These are phyloP conservation scores for Candida insectalens DNA, from an alignment of 805 yeast species.

Conservation along the genomic window DNA sequence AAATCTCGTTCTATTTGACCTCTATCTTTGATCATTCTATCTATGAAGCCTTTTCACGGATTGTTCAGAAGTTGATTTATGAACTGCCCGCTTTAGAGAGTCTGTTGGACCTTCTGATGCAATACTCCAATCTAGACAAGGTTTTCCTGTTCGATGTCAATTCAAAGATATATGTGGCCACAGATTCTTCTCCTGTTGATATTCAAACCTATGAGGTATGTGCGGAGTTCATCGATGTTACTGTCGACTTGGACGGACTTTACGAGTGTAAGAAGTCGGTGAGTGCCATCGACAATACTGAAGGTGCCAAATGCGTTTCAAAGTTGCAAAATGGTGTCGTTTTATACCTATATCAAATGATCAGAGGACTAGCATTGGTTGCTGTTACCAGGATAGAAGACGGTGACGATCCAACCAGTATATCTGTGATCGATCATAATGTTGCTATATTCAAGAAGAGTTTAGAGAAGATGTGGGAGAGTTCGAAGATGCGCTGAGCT, in stretches of 20 bases:
- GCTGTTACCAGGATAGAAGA: conserved; percentile 70
- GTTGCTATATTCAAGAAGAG: conserved; percentile 72
- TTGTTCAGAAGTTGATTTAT: conserved; percentile 82
- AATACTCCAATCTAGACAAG: conserved; percentile 85
- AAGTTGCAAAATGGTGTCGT: conserved; percentile 76
- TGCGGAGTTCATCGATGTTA: conserved; percentile 92
- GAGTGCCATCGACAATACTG: not conserved
- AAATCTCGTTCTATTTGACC: conserved; percentile 83
- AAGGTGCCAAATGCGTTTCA: conserved; percentile 44
- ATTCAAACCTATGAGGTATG: conserved; percentile 93
- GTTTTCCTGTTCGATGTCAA: conserved; percentile 87
- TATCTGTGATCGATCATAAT: conserved; percentile 79
- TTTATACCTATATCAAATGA: conserved; percentile 81
- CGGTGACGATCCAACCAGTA: conserved; percentile 35
- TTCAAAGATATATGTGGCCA: conserved; percentile 89
- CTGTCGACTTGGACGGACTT: conserved; percentile 75
- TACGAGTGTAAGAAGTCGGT: conserved; percentile 27
- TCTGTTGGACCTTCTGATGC: conserved; percentile 78
- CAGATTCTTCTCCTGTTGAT: conserved; percentile 93
- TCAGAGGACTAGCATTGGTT: conserved; percentile 84
- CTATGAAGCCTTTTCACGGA: conserved; percentile 89
- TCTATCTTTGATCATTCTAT: conserved; percentile 93
- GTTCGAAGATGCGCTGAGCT: conserved; percentile 26
- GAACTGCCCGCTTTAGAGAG: conserved; percentile 85
- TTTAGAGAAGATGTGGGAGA: conserved; percentile 62